Percentiles rank a stretch among this genome's conserved stretches.
These are phyloP conservation scores for Guillardia theta DNA, from an alignment of 78 protist genomes.

Conservation along the genomic window DNA sequence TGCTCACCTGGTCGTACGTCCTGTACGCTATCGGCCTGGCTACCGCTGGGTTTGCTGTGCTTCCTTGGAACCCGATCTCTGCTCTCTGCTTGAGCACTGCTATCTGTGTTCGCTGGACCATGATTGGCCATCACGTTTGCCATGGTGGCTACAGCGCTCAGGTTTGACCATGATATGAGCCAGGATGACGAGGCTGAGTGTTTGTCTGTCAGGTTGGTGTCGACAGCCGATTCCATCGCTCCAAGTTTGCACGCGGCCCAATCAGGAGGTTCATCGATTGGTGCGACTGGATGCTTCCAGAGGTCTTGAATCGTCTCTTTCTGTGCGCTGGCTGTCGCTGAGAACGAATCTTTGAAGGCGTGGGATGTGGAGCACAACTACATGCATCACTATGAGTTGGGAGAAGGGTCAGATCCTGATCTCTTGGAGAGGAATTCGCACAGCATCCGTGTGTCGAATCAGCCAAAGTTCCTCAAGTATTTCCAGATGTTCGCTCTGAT, in stretches of 20 bases:
- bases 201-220: not conserved
- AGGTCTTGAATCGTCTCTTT: not conserved
- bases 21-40: not conserved
- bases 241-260: slow-evolving; percentile 35
- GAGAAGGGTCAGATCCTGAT: slow-evolving; percentile 33
- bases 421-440: not conserved
- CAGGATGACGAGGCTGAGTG: not conserved
- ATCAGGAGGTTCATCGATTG: slow-evolving; percentile 40
- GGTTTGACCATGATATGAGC: not conserved
- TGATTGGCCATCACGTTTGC: slow-evolving; percentile 59
- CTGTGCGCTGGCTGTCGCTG: not conserved
- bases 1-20: not conserved
- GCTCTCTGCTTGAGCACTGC: not conserved
- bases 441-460: not conserved
- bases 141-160: slow-evolving; percentile 56
- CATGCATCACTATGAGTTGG: slow-evolving; percentile 53
- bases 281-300: slow-evolving; percentile 65
- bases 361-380: slow-evolving; percentile 64
- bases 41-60: not conserved
- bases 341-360: not conserved
- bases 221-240: not conserved
- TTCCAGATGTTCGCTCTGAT: not conserved
- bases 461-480: not conserved
- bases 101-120: slow-evolving; percentile 49
- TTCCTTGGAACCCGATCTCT: not conserved